Conservation (phyloP, 2,329 filamentous ascomycete species). For the Botryotinia narcissicola region DNA sequence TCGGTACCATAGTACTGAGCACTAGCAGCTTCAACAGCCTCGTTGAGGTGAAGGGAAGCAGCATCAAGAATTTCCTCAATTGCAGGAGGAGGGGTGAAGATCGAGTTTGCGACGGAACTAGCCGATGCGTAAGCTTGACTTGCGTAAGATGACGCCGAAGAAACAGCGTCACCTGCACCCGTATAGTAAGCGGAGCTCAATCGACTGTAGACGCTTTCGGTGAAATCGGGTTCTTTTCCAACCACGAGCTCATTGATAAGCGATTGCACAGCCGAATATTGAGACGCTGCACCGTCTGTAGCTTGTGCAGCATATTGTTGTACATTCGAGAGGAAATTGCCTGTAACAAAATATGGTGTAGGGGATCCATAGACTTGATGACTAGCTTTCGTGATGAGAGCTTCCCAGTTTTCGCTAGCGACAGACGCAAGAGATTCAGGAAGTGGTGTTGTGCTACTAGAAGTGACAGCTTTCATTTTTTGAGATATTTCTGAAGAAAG, state of each 20-base stretch:
- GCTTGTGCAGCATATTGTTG: slow-evolving; percentile 60
- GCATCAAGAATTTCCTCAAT: slow-evolving; percentile 56
- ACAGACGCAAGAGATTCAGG: slow-evolving; percentile 51
- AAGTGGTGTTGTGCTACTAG: slow-evolving; percentile 47
- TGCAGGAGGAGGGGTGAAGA: slow-evolving; percentile 56
- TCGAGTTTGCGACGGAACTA: slow-evolving; percentile 45
- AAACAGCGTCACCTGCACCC: slow-evolving; percentile 46
- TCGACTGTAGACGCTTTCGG: slow-evolving; percentile 72
- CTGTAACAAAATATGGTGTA: slow-evolving; percentile 41
- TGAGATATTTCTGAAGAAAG: slow-evolving; percentile 55
- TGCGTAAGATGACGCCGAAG: slow-evolving; percentile 53
- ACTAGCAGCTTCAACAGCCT: slow-evolving; percentile 58
- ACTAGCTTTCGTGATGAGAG: slow-evolving; percentile 37
- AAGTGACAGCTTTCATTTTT: slow-evolving; percentile 42
- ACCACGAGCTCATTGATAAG: slow-evolving; percentile 73
- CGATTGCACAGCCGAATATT: slow-evolving; percentile 68
- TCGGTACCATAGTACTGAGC: slow-evolving; percentile 55
- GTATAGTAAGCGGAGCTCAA: slow-evolving; percentile 71
- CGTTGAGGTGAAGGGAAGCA: slow-evolving; percentile 55
- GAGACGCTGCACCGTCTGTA: slow-evolving; percentile 57
- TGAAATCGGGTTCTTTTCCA: slow-evolving; percentile 78
- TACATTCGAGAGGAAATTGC: slow-evolving; percentile 48
- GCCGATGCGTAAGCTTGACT: slow-evolving; percentile 46
- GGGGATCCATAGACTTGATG: slow-evolving; percentile 37
- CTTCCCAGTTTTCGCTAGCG: slow-evolving; percentile 44